These are phyloP conservation scores for Inosperma sp. DNA, from an alignment of 768 basidiomycete species.

Conservation along the genomic window DNA sequence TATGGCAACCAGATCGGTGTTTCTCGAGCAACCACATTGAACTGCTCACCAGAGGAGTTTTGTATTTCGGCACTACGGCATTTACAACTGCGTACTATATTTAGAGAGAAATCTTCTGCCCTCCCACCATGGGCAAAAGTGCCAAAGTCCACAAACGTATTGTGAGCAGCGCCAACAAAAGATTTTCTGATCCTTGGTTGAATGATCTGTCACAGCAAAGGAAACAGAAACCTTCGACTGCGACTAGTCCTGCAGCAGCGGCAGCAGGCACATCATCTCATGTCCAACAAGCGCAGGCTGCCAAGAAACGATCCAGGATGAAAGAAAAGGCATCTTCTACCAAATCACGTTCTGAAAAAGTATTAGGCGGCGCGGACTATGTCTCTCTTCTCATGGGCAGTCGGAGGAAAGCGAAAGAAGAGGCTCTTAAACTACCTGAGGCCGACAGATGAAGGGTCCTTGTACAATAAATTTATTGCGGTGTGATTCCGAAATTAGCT, in stretches of 20 bases:
- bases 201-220: slow-evolving; percentile 26
- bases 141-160: slow-evolving; percentile 62
- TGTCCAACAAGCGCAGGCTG: slow-evolving; percentile 35
- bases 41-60: too few species aligned
- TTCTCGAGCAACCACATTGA: too few species aligned
- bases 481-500: background rate
- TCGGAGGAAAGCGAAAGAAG: slow-evolving; percentile 60
- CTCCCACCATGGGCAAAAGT: slow-evolving; percentile 52
- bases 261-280: slow-evolving; percentile 21
- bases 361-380: slow-evolving; percentile 75
- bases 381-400: slow-evolving; percentile 67
- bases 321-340: slow-evolving; percentile 36
- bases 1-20: too few species aligned
- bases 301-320: slow-evolving; percentile 48
- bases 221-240: slow-evolving; percentile 33
- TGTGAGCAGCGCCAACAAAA: slow-evolving; percentile 30
- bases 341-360: slow-evolving; percentile 25
- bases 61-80: too few species aligned
- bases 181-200: background rate
- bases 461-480: background rate
- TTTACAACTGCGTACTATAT: background rate
- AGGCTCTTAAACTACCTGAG: slow-evolving; percentile 57
- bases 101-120: background rate
- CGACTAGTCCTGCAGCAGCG: slow-evolving; percentile 17
- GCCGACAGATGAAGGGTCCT: background rate